Conservation (phyloP, 768 basidiomycete genomes). For the Phaffia tasmanica region DNA sequence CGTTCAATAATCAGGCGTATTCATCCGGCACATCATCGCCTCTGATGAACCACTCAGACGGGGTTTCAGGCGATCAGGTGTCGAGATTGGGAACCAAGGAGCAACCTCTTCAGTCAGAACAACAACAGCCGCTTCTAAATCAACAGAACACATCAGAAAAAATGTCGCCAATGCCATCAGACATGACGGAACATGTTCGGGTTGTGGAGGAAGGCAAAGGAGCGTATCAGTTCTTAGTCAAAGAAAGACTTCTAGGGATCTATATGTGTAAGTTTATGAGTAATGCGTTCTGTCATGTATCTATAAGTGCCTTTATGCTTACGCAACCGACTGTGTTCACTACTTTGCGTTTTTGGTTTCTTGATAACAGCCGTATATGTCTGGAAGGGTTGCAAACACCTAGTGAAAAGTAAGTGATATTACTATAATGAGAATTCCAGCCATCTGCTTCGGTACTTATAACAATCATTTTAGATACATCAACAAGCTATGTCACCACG, state of each 20-base stretch:
- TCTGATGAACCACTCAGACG: not conserved
- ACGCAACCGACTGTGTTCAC: no score
- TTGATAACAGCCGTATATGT: slow-evolving; percentile 12
- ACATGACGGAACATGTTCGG: not conserved
- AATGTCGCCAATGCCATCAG: not conserved
- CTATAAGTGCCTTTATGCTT: no score
- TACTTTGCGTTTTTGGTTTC: no score
- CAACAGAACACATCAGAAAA: not conserved
- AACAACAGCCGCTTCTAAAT: not conserved
- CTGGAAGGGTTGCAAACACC: slow-evolving; percentile 17
- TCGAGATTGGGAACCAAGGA: not conserved
- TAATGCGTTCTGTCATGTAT: no score
- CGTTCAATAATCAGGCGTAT: not conserved
- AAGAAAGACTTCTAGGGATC: slow-evolving; percentile 24
- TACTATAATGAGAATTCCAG: not conserved
- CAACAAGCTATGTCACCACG: slow-evolving; percentile 22
- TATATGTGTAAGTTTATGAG: slow-evolving; percentile 5
- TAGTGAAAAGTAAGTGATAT: slow-evolving; percentile 14
- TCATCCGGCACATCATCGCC: not conserved
- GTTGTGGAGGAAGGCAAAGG: slow-evolving; percentile 20
- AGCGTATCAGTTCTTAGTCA: slow-evolving; percentile 22
- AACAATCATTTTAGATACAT: slow-evolving; percentile 1
- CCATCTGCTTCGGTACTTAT: not conserved
- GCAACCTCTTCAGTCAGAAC: not conserved
- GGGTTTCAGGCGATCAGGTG: not conserved